These are phyloP conservation scores for Cyclotella kingstonii DNA, from an alignment of 108 stramenopile species.

Conservation along the genomic window DNA sequence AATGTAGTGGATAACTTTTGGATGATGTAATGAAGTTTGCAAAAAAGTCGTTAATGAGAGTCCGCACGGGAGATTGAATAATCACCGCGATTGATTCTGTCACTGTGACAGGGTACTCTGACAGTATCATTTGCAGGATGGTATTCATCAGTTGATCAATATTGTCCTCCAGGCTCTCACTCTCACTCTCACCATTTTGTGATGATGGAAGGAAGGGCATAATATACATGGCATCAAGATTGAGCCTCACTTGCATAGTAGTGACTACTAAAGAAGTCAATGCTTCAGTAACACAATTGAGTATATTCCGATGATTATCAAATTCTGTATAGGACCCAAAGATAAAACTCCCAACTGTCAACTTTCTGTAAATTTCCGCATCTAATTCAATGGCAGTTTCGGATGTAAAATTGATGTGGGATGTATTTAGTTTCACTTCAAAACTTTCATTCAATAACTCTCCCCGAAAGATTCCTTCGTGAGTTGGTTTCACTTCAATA, in stretches of 20 bases:
- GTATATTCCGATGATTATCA: constrained; percentile 26
- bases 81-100: constrained; percentile 43
- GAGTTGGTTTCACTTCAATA: constrained; percentile 33
- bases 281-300: constrained; percentile 38
- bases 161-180: constrained; percentile 44
- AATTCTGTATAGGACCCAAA: constrained; percentile 39
- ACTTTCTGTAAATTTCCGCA: constrained; percentile 38
- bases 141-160: constrained; percentile 57
- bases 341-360: constrained; percentile 47
- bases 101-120: constrained; percentile 52
- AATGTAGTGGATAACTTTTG: constrained; percentile 42
- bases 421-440: constrained; percentile 44
- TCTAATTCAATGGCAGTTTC: constrained; percentile 27
- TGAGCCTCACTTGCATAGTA: constrained; percentile 27
- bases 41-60: constrained; percentile 30
- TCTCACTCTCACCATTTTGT: background rate
- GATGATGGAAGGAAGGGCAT: constrained; percentile 7
- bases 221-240: constrained; percentile 23
- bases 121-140: constrained; percentile 46
- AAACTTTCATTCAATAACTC: constrained; percentile 53
- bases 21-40: constrained; percentile 29
- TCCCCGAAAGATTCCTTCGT: constrained; percentile 30
- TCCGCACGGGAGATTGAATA: constrained; percentile 32
- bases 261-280: constrained; percentile 25
- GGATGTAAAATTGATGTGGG: constrained; percentile 27